Base-by-base conservation (phyloP, 148 eudicot species). In the Rhododendron ovatum region DNA sequence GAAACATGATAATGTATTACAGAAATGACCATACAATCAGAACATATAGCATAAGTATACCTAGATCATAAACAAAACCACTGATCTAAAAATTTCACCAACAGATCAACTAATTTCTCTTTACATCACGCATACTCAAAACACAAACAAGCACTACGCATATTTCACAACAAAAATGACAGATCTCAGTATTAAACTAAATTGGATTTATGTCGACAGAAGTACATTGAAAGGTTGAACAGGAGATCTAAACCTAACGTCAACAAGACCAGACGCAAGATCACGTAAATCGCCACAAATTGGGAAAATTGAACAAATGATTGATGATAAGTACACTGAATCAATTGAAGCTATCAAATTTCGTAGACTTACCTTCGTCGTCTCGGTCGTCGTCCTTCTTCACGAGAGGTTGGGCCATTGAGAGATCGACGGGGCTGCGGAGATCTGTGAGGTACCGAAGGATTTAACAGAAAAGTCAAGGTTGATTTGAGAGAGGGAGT, bases 311-410 rank as follows among this genome's bases (percentile, higher is more conserved):
- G 51, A 45, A 63, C 50, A 30, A 67, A 35, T 63, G 5, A 28
- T 7, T 4, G 45, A 3, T 33, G 5, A 0, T 22, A 7, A 6
- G 13, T 15, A 5, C n/a, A 57, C 0, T 24, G 6, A 39, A 22
- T 15, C 3, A 18, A 85, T n/a, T 12, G 1, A 18, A 67, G 39
- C 0, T 12, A 81, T 87, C 30, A 59, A 57, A 87, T 6, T 78
- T 51, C 26, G 2, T 59, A 39, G 50, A 78, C 41, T 33, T 85
- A 94, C 98, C 94, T 87, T 96, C 98, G 61, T 96, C 98, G 28
- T 94, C 98, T 67, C 98, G 95, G 88, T 96, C 98, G 78, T 96
- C 98, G 86, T 96, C 98, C 84, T 96, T 96, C 92, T 96, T 96
- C 41, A 93, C 91, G 83, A 92, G 91, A 89, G 94, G 91, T 85